phyloP scores from a whole-genome alignment of 164 flowering plant species.

The Umbellularia californica region DNA sequence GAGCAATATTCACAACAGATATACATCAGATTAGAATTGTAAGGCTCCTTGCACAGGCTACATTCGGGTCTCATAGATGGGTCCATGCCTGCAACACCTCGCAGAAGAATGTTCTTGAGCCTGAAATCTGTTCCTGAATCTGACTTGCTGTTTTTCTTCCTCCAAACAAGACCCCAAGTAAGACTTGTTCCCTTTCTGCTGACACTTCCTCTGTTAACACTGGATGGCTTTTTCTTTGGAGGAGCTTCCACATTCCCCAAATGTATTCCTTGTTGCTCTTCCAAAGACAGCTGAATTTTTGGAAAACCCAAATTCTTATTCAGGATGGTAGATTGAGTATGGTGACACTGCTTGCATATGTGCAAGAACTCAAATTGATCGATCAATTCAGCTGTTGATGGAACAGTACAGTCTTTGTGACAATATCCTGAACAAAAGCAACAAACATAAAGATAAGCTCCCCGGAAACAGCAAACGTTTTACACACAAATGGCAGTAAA shows the following conservation, averaged over 20 bases:
- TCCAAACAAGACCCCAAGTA: conserved; percentile 65
- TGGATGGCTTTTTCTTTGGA: background rate
- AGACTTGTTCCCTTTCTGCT: conserved; percentile 11
- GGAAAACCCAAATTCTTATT: conserved; percentile 34
- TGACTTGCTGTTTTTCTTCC: conserved; percentile 36
- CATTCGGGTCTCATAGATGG: conserved; percentile 37
- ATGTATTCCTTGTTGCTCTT: conserved; percentile 29
- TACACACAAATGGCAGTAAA: too few relatives aligned
- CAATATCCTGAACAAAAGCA: conserved; percentile 58
- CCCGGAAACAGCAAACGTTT: too few relatives aligned
- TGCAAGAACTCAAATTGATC: conserved; percentile 27
- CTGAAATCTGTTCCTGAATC: conserved; percentile 53
- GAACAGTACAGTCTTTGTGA: conserved; percentile 56
- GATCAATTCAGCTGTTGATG: conserved; percentile 32
- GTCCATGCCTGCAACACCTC: conserved; percentile 29
- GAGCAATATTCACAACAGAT: conserved; percentile 67
- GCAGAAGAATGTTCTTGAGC: conserved; percentile 44
- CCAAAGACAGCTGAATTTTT: conserved; percentile 42
- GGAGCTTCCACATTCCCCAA: conserved; percentile 20
- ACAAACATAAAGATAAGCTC: conserved; percentile 6
- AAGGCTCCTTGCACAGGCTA: conserved; percentile 56
- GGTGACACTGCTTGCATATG: conserved; percentile 64
- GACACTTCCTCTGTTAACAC: conserved; percentile 18
- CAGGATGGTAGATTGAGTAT: conserved; percentile 11
- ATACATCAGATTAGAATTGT: conserved; percentile 70